These are phyloP conservation scores for Cytidiella melzeri DNA, from an alignment of 768 basidiomycete genomes.

Conservation along the genomic window DNA sequence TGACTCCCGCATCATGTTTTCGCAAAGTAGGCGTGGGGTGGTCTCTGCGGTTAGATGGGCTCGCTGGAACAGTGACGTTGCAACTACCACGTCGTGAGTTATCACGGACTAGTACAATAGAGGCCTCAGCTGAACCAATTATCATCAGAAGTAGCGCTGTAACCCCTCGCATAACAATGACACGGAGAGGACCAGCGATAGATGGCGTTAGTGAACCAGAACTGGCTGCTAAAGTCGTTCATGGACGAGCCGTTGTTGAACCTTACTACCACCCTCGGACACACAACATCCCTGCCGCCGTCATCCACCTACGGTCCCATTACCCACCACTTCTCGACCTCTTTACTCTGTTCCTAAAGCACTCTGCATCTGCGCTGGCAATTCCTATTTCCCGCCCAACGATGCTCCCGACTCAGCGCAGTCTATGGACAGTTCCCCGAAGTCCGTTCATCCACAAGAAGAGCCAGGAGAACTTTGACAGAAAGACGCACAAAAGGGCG, in stretches of 20 bases:
- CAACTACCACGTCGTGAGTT: neutral
- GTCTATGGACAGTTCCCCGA: conserved; percentile 80
- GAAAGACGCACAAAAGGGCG: conserved; percentile 73
- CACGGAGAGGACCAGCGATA: neutral
- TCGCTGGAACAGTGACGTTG: neutral
- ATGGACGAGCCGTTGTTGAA: conserved; percentile 52
- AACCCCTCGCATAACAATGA: neutral
- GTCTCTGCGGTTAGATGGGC: neutral
- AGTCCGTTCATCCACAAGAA: conserved; percentile 93
- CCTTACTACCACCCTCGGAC: conserved; percentile 54
- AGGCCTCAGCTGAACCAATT: neutral
- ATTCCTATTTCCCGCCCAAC: conserved; percentile 68
- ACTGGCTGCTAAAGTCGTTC: conserved; percentile 49
- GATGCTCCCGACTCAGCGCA: conserved; percentile 66
- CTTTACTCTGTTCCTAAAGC: conserved; percentile 77
- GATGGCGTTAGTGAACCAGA: conserved; percentile 27
- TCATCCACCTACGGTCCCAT: conserved; percentile 80
- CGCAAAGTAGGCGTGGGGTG: neutral
- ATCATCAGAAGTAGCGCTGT: neutral
- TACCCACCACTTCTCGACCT: conserved; percentile 60
- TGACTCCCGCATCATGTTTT: neutral
- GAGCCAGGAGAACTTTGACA: conserved; percentile 91
- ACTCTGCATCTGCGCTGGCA: conserved; percentile 79
- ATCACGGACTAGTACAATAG: neutral
- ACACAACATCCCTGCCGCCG: conserved; percentile 71